Conservation (phyloP, 345 rosid genomes). For the Sisymbrium altissimum region DNA sequence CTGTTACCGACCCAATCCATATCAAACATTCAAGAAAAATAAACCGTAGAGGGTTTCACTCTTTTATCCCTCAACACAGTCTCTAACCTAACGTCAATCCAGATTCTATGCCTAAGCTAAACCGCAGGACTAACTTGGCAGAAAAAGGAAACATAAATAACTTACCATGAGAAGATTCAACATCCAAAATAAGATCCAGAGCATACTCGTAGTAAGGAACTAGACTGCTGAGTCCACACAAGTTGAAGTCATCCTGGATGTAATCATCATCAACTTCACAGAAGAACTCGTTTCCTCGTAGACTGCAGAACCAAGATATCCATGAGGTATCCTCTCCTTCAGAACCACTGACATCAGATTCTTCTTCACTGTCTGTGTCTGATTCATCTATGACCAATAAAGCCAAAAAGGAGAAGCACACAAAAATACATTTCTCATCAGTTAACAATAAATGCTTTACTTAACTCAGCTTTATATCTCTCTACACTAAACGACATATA, state of each 20-base stretch:
- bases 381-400: slow-evolving; percentile 61
- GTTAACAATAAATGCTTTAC: not conserved
- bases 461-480: not conserved
- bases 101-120: not conserved
- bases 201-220: slow-evolving; percentile 94
- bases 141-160: not conserved
- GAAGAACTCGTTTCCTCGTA: slow-evolving; percentile 92
- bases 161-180: slow-evolving; percentile 91
- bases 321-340: slow-evolving; percentile 92
- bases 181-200: slow-evolving; percentile 90
- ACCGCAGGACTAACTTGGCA: not conserved
- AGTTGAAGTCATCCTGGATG: slow-evolving; percentile 92
- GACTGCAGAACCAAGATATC: slow-evolving; percentile 93
- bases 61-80: not conserved
- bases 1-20: slow-evolving; percentile 45
- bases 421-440: not conserved
- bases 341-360: slow-evolving; percentile 92
- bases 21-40: slow-evolving; percentile 28
- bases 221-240: slow-evolving; percentile 85
- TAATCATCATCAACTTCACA: slow-evolving; percentile 98
- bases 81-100: not conserved
- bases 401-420: not conserved
- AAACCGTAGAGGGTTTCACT: not conserved
- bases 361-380: slow-evolving; percentile 90
- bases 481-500: not conserved